Evolutionary conservation across 495 filamentous ascomycete species (phyloP), one percentile per base, ranked within the genome.

Genomic region (Achaetomiella virescens): DNA sequence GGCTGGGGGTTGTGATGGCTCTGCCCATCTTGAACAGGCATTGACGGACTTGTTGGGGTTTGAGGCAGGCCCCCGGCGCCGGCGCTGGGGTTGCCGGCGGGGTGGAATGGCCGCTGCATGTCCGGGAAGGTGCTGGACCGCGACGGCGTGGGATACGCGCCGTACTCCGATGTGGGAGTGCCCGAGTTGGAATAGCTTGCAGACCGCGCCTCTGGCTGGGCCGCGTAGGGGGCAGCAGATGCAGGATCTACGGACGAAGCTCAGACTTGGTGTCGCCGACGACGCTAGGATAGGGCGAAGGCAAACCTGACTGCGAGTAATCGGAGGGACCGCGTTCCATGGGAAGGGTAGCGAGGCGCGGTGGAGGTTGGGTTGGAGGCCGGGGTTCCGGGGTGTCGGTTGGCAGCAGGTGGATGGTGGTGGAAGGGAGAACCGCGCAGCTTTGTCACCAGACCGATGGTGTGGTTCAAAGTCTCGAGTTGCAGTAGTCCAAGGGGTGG

Each of bases 231-330:
- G 69, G 84, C 85, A 85, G 86, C 86, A 85, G 90, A 87, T 68
- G 83, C 79, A 75, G 86, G 87, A 84, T 93, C 90, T 93, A 85
- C 83, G 74, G 85, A 75, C 67, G 82, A 81, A 64, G 78, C 81
- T 91, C 85, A 90, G 89, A 89, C 72, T 83, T 80, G 65, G 78
- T 76, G 78, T 83, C 78, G 75, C 78, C 82, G 75, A 78, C 75
- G 72, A 80, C 78, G 65, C 82, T 78, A 78, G 84, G 80, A 80
- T 83, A 85, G 78, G 84, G 87, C 84, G 84, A 84, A 75, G 82
- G 84, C 91, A 89, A 95, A 96, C 91, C 92, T 95, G 90, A 86
- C 85, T 96, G 91, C 87, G 89, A 84, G 79, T 91, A 96, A 75
- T 95, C 90, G 79, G 88, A 77, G 70, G 88, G 81, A 80, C 86